Percentiles rank a stretch among this genome's conserved stretches.
Conservation (phyloP, 2,329 filamentous ascomycete genomes). For the Aspergillus amoenus region DNA sequence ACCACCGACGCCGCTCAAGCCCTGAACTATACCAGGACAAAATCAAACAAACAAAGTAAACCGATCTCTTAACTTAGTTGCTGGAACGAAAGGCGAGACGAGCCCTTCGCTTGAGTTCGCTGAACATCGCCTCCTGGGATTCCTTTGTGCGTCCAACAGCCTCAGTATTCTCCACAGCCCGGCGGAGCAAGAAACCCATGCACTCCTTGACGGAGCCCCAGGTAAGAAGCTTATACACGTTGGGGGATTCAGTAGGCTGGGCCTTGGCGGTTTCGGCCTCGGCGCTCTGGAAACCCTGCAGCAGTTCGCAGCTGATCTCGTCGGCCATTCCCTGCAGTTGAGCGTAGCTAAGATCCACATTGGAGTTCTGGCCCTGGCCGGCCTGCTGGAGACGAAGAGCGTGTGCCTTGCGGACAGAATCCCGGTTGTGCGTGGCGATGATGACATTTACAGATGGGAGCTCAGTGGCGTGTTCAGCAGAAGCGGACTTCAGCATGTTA, state of each 20-base stretch:
- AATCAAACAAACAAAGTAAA: not conserved
- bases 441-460: slow-evolving; percentile 51
- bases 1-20: slow-evolving; percentile 15
- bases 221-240: slow-evolving; percentile 59
- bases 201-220: slow-evolving; percentile 63
- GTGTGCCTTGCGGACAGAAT: slow-evolving; percentile 54
- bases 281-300: slow-evolving; percentile 43
- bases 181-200: slow-evolving; percentile 60
- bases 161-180: slow-evolving; percentile 72
- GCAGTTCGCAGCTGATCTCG: slow-evolving; percentile 68
- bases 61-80: slow-evolving; percentile 17
- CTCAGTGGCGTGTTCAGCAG: slow-evolving; percentile 36
- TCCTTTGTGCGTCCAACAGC: slow-evolving; percentile 55
- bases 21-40: not conserved
- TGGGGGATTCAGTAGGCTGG: slow-evolving; percentile 39
- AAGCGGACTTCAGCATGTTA: slow-evolving; percentile 48
- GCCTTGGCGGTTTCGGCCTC: slow-evolving; percentile 16
- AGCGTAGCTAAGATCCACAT: slow-evolving; percentile 60
- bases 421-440: slow-evolving; percentile 60
- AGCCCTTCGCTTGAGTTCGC: slow-evolving; percentile 35
- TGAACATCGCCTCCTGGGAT: slow-evolving; percentile 38
- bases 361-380: slow-evolving; percentile 40
- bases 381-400: slow-evolving; percentile 47
- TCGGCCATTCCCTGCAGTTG: slow-evolving; percentile 97
- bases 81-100: slow-evolving; percentile 22